Evolutionary conservation across 1,284 basidiomycete genomes (phyloP).

Genomic region (Tilletia horrida): DNA sequence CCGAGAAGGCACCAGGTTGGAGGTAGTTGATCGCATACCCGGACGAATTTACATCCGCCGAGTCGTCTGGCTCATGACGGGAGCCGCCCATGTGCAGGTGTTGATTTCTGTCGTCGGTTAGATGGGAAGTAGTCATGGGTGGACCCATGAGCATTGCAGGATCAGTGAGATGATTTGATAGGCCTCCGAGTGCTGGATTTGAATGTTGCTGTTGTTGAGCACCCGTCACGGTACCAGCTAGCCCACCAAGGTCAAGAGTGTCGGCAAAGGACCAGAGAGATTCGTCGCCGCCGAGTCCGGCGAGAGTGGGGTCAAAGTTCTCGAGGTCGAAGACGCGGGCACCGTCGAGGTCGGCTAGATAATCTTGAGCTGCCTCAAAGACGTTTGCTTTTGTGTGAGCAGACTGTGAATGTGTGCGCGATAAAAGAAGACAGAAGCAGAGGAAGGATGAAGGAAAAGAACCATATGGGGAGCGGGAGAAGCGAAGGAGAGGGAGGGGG

Average conservation of each 20-base stretch:
- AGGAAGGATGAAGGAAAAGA: neutral
- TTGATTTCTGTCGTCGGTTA: neutral
- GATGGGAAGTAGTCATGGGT: neutral
- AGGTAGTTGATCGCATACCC: constrained; percentile 12
- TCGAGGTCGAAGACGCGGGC: constrained; percentile 24
- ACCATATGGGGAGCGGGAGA: neutral
- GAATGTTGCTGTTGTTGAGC: neutral
- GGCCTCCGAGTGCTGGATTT: no score
- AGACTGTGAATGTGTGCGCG: constrained; percentile 29
- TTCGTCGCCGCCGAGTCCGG: constrained; percentile 16
- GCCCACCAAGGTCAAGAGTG: neutral
- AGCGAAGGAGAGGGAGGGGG: no score
- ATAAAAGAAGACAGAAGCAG: neutral
- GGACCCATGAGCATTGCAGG: neutral
- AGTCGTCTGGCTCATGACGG: neutral
- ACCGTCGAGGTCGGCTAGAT: constrained; percentile 14
- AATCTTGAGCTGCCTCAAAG: constrained; percentile 31
- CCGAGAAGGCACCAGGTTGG: neutral
- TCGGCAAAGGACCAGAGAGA: constrained; percentile 13
- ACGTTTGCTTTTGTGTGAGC: constrained; percentile 48
- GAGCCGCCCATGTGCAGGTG: neutral
- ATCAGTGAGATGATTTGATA: neutral
- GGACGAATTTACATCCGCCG: neutral
- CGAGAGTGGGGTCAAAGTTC: constrained; percentile 21
- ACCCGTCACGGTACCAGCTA: neutral